These are phyloP conservation scores for Xenosphaeropsis pyriputrescens DNA, from an alignment of 2,329 filamentous ascomycete genomes.

Conservation along the genomic window DNA sequence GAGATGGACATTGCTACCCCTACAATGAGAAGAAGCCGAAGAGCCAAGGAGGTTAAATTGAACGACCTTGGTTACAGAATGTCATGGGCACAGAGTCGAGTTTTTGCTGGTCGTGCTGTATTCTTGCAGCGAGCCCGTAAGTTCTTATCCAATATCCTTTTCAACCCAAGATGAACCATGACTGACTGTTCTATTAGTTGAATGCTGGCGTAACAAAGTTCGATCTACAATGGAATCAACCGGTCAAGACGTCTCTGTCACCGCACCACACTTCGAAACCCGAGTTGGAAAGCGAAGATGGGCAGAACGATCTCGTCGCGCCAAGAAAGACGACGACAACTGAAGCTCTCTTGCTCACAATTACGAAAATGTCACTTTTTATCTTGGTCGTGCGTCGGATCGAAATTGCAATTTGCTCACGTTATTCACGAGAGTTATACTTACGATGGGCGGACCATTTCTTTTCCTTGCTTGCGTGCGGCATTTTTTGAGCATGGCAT, in stretches of 20 bases:
- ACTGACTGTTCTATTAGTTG: conserved; percentile 42
- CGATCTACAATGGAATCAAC: conserved; percentile 65
- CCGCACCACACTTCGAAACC: conserved; percentile 79
- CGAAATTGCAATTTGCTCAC: too few species aligned
- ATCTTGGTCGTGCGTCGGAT: too few species aligned
- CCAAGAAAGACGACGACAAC: conserved; percentile 1
- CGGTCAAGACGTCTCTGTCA: conserved; percentile 58
- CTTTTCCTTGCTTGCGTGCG: too few species aligned
- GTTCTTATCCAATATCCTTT: conserved; percentile 24
- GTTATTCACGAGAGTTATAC: too few species aligned
- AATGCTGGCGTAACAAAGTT: conserved; percentile 89
- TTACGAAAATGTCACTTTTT: too few species aligned
- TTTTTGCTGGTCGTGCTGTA: conserved; percentile 73
- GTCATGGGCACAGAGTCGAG: conserved; percentile 90
- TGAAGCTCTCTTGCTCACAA: too few species aligned
- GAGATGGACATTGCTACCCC: conserved; percentile 65
- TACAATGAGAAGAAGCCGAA: conserved; percentile 51
- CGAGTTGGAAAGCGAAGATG: conserved; percentile 71
- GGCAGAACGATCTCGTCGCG: conserved; percentile 38
- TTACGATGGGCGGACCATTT: too few species aligned
- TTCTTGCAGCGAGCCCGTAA: conserved; percentile 85
- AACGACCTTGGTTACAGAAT: conserved; percentile 92
- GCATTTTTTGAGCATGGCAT: too few species aligned
- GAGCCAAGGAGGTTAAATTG: conserved; percentile 73
- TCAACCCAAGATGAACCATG: not conserved